Base-by-base conservation (phyloP, 1,284 basidiomycete genomes). In the Apiotrichum gracile region DNA sequence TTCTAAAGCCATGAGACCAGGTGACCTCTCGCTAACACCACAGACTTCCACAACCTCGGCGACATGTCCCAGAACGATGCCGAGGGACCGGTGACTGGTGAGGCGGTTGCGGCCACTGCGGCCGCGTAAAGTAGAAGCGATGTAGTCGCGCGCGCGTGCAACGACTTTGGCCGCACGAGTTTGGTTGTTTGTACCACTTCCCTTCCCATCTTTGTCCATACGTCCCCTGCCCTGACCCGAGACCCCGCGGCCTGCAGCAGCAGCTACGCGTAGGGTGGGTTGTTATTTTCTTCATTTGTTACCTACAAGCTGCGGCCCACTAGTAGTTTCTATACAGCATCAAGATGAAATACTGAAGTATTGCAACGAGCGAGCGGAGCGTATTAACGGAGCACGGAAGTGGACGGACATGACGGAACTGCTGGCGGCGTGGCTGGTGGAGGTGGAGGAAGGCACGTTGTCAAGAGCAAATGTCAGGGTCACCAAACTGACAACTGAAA, bases 21-120 rank as follows among this genome's bases (percentile, higher is more conserved):
- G n/a, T n/a, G n/a, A 7, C 2, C 10, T 33, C 16, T 19, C 33
- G 27, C 52, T 55, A 39, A 52, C 26, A 29, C 33, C 43, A 31
- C 54, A 76, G 78, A 79, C 65, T 79, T 79, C 77, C 78, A 79
- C 70, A 77, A 78, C 62, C 70, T 78, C 43, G 76, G 76, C 17
- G 76, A 77, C 59, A 70, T 74, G 50, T 57, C 67, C 2, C 63
- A 70, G 45, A 64, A 64, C 48, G 71, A 75, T 49, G 66, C 72
- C 25, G 72, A 75, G 57, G 73, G 72, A 44, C 72, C 74, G 1
- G 56, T 76, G 40, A 73, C 72, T 22, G 73, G 70, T 31, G 74
- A 76, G 45, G 49, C 66, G 12, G 58, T 61, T 6, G 47, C 63
- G 12, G 61, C 62, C 12, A 45, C 65, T 4, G 56, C 67, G 25